phyloP scores from a whole-genome alignment of 805 yeast genomes.

The Saturnispora silvae region DNA sequence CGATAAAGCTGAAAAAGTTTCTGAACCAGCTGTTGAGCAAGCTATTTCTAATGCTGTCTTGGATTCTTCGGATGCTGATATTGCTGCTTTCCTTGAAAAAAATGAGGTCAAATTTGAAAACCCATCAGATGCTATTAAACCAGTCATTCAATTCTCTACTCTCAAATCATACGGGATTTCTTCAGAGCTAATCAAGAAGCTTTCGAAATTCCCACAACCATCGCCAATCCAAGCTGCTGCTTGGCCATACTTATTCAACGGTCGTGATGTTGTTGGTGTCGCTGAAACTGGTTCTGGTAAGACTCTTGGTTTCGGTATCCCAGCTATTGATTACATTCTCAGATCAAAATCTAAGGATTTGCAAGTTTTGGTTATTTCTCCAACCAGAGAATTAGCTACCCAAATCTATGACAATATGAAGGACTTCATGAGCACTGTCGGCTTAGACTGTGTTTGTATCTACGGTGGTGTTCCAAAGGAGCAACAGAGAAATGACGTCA shows the following conservation, averaged over 20 bases:
- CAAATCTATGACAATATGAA: conserved; percentile 83
- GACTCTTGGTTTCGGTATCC: conserved; percentile 93
- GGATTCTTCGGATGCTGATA: conserved; percentile 35
- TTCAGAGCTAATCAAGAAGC: conserved; percentile 43
- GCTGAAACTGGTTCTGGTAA: conserved; percentile 98
- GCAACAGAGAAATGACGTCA: conserved; percentile 67
- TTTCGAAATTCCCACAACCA: conserved; percentile 74
- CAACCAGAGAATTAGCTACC: conserved; percentile 94
- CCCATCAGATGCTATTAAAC: conserved; percentile 43
- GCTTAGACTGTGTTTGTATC: conserved; percentile 67
- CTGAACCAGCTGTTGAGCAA: neutral
- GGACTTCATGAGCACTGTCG: conserved; percentile 48
- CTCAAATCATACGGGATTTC: conserved; percentile 37
- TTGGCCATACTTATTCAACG: conserved; percentile 64
- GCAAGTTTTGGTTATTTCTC: conserved; percentile 79
- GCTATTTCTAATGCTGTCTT: conserved; percentile 2
- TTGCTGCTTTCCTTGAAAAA: conserved; percentile 50
- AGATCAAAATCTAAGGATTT: conserved; percentile 38
- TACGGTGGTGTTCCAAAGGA: conserved; percentile 98
- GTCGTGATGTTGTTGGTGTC: conserved; percentile 82
- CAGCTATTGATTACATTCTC: conserved; percentile 72
- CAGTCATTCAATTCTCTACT: conserved; percentile 58
- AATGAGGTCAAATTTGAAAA: conserved; percentile 80
- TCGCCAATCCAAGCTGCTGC: conserved; percentile 82
- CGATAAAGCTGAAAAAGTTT: conserved; percentile 11